Evolutionary conservation across 768 basidiomycete species (phyloP).

Genomic region (Panellus pusillus): DNA sequence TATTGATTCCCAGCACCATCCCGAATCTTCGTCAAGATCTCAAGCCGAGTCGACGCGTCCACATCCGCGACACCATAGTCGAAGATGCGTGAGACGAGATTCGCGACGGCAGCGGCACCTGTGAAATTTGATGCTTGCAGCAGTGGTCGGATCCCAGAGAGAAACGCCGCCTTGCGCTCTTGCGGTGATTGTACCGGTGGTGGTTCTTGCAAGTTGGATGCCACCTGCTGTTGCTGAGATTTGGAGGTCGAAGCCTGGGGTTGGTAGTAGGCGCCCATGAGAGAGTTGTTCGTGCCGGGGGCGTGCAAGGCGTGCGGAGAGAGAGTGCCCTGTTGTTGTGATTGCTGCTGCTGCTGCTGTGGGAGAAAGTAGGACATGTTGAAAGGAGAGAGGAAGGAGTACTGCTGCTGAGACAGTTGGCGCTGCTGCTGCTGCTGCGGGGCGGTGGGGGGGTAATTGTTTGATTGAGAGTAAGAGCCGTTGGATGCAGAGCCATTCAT

Average conservation of each 20-base stretch:
- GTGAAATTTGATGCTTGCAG: conserved; percentile 61
- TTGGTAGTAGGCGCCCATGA: conserved; percentile 38
- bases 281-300: conserved; percentile 40
- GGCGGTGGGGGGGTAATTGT: conserved; percentile 38
- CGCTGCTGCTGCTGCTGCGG: conserved; percentile 28
- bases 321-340: conserved; percentile 58
- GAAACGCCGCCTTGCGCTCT: conserved; percentile 57
- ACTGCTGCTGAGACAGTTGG: background rate
- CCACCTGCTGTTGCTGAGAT: conserved; percentile 24
- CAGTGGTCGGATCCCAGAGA: conserved; percentile 51
- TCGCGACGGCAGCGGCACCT: conserved; percentile 65
- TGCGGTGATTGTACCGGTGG: conserved; percentile 40
- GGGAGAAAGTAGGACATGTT: conserved; percentile 15
- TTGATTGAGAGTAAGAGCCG: conserved; percentile 45
- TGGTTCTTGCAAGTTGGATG: conserved; percentile 20
- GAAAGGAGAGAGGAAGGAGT: conserved; percentile 8
- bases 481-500: conserved; percentile 49
- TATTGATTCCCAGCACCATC: conserved; percentile 86
- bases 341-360: conserved; percentile 38
- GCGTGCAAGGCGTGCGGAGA: conserved; percentile 71
- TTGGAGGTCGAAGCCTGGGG: conserved; percentile 24
- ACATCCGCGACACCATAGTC: conserved; percentile 66
- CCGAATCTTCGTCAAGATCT: conserved; percentile 78
- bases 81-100: conserved; percentile 57
- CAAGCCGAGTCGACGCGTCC: conserved; percentile 62